A percentile compares a stretch with the other conserved stretches of the same genome.
phyloP scores from a whole-genome alignment of 805 yeast genomes.

The Starmerella stigmatis region DNA sequence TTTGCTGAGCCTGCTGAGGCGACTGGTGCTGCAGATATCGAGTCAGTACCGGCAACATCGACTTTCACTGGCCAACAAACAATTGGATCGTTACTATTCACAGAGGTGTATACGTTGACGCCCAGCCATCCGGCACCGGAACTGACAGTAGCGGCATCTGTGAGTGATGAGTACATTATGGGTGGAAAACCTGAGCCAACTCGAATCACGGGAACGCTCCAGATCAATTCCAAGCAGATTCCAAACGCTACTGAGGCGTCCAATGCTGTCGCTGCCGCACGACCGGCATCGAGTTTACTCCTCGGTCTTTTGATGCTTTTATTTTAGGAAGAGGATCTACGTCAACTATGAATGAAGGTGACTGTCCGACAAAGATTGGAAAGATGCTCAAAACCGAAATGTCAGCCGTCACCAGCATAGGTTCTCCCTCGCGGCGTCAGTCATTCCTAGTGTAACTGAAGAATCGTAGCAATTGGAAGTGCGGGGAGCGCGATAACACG shows the following conservation, averaged over 20 bases:
- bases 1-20: conserved; percentile 10
- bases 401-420: too few species aligned
- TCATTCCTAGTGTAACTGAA: too few species aligned
- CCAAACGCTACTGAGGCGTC: conserved; percentile 11
- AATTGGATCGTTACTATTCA: background rate
- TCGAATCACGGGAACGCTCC: background rate
- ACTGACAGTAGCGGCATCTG: background rate
- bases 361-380: too few species aligned
- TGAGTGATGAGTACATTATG: background rate
- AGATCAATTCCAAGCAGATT: background rate
- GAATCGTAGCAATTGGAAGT: too few species aligned
- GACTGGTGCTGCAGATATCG: background rate
- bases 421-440: too few species aligned
- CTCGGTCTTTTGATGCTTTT: too few species aligned
- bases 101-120: background rate
- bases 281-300: background rate
- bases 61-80: background rate
- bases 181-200: conserved; percentile 6
- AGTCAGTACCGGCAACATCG: background rate
- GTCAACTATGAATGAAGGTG: too few species aligned
- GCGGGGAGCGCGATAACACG: too few species aligned
- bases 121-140: background rate
- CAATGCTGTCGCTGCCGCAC: background rate
- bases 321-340: too few species aligned
- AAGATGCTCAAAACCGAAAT: too few species aligned